Evolutionary conservation across 306 rosid genomes (phyloP).

Genomic region (Acacia melanoxylon): DNA sequence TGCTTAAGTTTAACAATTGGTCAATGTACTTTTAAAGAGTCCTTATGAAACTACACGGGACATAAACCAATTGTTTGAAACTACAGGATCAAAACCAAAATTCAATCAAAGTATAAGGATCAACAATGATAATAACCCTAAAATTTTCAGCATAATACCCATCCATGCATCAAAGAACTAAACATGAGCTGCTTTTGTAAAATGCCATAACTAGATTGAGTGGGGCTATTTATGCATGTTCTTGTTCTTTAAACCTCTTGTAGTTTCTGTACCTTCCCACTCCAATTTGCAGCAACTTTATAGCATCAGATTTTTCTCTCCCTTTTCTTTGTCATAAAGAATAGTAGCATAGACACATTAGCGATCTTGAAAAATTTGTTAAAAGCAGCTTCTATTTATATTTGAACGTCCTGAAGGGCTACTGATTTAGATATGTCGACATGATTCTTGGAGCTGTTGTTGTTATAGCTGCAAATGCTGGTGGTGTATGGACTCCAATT

Average conservation of each 20-base stretch:
- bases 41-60: too few relatives aligned
- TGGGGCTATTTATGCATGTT: background rate
- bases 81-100: too few relatives aligned
- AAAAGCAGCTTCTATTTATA: background rate
- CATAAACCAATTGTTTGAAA: too few relatives aligned
- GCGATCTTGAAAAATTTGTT: background rate
- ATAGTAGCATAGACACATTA: background rate
- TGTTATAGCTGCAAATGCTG: conserved; percentile 96
- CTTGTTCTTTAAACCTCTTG: background rate
- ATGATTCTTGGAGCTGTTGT: conserved; percentile 96
- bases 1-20: too few relatives aligned
- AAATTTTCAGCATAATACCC: conserved; percentile 14
- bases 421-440: conserved; percentile 40
- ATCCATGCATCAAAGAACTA: background rate
- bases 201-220: background rate
- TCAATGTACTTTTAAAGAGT: too few relatives aligned
- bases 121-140: too few relatives aligned
- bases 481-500: conserved; percentile 99
- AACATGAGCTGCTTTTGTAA: background rate
- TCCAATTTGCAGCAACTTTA: background rate
- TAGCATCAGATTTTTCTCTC: background rate
- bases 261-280: background rate
- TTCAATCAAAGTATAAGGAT: too few relatives aligned
- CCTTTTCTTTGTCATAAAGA: background rate
- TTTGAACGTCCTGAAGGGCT: conserved; percentile 16